Evolutionary conservation across 164 flowering plant genomes (phyloP).

Genomic region (Taxillus chinensis): DNA sequence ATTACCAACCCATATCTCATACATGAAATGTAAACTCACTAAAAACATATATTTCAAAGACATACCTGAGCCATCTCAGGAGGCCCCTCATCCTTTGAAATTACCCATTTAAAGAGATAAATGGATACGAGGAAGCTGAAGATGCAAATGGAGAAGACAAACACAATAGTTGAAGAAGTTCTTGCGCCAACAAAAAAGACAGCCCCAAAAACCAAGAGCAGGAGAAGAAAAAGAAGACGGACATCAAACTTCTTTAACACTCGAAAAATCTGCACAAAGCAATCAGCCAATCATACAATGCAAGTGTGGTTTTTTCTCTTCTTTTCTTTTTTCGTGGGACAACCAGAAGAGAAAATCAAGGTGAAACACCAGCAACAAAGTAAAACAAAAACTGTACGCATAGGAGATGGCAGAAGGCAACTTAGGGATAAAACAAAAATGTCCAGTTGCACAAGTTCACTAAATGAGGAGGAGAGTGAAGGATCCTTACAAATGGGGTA

Average conservation of each 20-base stretch:
- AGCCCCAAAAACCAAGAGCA: conserved; percentile 60
- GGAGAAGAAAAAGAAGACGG: conserved; percentile 57
- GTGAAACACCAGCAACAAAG: background rate
- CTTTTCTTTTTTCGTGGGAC: too few species aligned
- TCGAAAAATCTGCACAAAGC: conserved; percentile 57
- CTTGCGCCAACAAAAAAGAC: conserved; percentile 78
- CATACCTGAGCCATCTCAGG: conserved; percentile 93
- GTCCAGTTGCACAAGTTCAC: background rate
- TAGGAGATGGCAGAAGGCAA: too few species aligned
- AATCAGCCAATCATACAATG: conserved; percentile 1
- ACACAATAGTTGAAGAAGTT: conserved; percentile 81
- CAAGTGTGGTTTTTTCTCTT: too few species aligned
- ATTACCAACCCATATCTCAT: background rate
- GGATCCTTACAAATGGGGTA: conserved; percentile 55
- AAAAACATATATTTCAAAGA: background rate
- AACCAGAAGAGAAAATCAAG: too few species aligned
- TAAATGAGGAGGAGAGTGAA: background rate
- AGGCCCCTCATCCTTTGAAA: conserved; percentile 96
- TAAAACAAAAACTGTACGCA: background rate
- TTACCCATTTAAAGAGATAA: conserved; percentile 92
- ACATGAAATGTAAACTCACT: too few species aligned
- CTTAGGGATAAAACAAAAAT: background rate
- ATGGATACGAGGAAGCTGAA: conserved; percentile 66
- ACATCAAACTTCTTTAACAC: conserved; percentile 59
- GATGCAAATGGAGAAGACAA: conserved; percentile 82